These are phyloP conservation scores for Bryoglossum gracile DNA, from an alignment of 495 filamentous ascomycete genomes.

Conservation along the genomic window DNA sequence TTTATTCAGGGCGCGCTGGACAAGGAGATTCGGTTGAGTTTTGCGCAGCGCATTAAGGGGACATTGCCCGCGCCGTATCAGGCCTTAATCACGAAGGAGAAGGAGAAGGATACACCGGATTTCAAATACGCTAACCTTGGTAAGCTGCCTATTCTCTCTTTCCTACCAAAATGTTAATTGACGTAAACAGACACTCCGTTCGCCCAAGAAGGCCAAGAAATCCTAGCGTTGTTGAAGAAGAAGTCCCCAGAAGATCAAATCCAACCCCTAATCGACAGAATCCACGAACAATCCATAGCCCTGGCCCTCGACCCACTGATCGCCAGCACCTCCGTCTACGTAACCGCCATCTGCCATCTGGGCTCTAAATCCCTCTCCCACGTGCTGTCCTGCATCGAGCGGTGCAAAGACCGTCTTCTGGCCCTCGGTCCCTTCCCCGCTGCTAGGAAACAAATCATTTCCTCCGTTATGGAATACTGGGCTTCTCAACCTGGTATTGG, in stretches of 20 bases:
- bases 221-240: conserved; percentile 69
- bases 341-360: conserved; percentile 85
- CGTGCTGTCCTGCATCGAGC: conserved; percentile 90
- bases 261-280: conserved; percentile 63
- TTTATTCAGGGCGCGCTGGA: conserved; percentile 88
- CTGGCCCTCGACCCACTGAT: conserved; percentile 62
- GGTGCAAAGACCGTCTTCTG: conserved; percentile 85
- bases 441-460: conserved; percentile 81
- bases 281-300: conserved; percentile 66
- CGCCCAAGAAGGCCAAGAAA: conserved; percentile 66
- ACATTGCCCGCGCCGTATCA: conserved; percentile 85
- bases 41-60: conserved; percentile 90
- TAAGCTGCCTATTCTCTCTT: conserved; percentile 37
- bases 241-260: conserved; percentile 80
- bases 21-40: conserved; percentile 94
- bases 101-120: conserved; percentile 87
- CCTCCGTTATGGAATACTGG: conserved; percentile 90
- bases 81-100: conserved; percentile 69
- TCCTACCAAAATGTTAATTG: conserved; percentile 14
- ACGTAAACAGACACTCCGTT: conserved; percentile 64
- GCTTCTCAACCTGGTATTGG: conserved; percentile 85
- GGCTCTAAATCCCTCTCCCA: conserved; percentile 94
- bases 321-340: conserved; percentile 81
- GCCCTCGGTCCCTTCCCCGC: conserved; percentile 60
- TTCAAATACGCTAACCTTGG: conserved; percentile 84